Conservation (phyloP, 2,329 filamentous ascomycete species). For the Fusarium algeriense region DNA sequence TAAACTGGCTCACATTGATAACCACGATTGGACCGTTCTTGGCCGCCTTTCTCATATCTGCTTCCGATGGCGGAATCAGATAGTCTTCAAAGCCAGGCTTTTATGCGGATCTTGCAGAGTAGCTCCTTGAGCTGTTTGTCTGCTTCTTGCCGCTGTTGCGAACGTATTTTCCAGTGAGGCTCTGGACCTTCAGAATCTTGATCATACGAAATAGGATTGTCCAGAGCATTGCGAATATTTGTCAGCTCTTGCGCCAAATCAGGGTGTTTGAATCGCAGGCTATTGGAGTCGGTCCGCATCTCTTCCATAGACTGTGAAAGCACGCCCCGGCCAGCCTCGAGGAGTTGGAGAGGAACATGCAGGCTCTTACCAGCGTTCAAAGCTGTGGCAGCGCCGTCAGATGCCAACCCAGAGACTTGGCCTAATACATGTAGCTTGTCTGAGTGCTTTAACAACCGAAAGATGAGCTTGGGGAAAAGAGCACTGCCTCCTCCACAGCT, state of each 20-base stretch:
- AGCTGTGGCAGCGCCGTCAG: not conserved
- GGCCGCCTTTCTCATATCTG: not conserved
- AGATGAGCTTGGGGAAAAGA: not conserved
- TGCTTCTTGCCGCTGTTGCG: not conserved
- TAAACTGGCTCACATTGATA: not conserved
- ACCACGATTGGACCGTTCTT: not conserved
- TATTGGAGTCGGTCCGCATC: not conserved
- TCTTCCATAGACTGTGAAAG: not conserved
- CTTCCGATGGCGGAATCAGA: not conserved
- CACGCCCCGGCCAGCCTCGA: not conserved
- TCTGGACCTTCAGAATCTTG: not conserved
- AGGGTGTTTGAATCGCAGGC: not conserved
- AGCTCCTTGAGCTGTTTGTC: not conserved
- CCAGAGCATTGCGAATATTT: not conserved
- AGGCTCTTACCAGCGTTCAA: not conserved
- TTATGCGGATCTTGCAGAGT: not conserved
- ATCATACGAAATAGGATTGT: not conserved
- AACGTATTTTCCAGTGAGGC: not conserved
- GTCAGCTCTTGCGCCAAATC: not conserved
- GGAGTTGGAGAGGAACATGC: fast-evolving
- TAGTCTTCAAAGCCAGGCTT: not conserved
- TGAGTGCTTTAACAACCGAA: not conserved
- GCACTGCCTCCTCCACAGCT: not conserved
- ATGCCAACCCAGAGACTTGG: not conserved
- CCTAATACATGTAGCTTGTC: not conserved